phyloP scores from a whole-genome alignment of 257 asterid species.

The Gentiana dahurica region DNA sequence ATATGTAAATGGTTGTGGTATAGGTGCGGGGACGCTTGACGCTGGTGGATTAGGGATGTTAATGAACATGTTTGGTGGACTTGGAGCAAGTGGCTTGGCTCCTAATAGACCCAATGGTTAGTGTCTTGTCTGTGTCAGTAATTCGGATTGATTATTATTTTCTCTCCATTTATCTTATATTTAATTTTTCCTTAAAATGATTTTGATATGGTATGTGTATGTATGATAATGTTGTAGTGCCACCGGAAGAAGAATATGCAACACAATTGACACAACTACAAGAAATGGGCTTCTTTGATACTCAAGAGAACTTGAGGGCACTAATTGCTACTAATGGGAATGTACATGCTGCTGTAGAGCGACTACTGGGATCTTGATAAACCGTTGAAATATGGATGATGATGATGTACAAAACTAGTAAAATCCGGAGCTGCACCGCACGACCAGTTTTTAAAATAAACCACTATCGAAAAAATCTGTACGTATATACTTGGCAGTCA shows the following conservation, averaged over 20 bases:
- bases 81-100: slow-evolving; percentile 31
- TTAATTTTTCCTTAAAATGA: too few relatives aligned
- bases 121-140: not conserved
- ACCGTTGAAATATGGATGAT: not conserved
- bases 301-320: slow-evolving; percentile 40
- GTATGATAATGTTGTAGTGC: slow-evolving; percentile 21
- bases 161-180: not conserved
- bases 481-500: slow-evolving; percentile 3
- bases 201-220: not conserved
- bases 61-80: slow-evolving; percentile 45
- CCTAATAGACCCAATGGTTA: slow-evolving; percentile 29
- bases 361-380: slow-evolving; percentile 26
- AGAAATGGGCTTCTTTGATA: slow-evolving; percentile 47
- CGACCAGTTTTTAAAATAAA: not conserved
- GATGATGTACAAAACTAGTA: slow-evolving; percentile 6
- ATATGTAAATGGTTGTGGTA: not conserved
- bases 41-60: slow-evolving; percentile 29
- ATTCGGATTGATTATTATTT: not conserved
- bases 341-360: slow-evolving; percentile 48
- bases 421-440: slow-evolving; percentile 11
- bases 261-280: slow-evolving; percentile 35
- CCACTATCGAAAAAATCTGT: too few relatives aligned
- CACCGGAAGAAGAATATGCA: slow-evolving; percentile 38
- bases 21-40: slow-evolving; percentile 17
- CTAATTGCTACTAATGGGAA: slow-evolving; percentile 39